Evolutionary conservation across 225 moss, liverwort and hornwort species (phyloP), one percentile per base, ranked within the genome.

Genomic region (Straminergon stramineum): DNA sequence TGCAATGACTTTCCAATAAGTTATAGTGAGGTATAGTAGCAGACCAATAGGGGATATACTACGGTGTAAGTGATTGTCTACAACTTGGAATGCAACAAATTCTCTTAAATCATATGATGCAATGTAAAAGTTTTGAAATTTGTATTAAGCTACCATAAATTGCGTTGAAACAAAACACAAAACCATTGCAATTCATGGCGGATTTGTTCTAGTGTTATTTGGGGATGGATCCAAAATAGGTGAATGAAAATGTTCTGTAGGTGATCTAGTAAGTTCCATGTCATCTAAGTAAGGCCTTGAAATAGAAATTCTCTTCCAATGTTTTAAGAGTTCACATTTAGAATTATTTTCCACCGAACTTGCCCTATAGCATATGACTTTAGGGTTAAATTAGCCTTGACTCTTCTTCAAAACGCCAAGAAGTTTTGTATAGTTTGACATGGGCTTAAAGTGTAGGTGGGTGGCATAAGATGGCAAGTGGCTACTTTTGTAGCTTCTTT

Each of bases 361-460:
- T 74, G 4, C 17, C 17, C 1, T 11, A 0, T 7, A 30, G 11
- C 48, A 26, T 5, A 41, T 71, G 26, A 71, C 8, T 67, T 35
- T 3, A 20, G 11, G 11, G 3, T 67, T 11, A 18, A 19, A 67
- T 35, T 35, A 22, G 7, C 15, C 26, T 26, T 15, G 9, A 71
- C 11, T 41, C 5, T 26, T n/a, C 3, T 41, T 71, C 3, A 45
- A 73, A 28, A 15, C 16, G 17, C 6, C 8, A 28, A 28, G 1
- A 0, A 1, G 1, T 28, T 27, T 16, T 73, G 27, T 5, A 17
- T 28, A 17, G 17, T 74, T 45, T 1, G 0, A 26, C 3, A 17
- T 73, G 17, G 73, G 17, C 3, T 11, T 1, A 43, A 43, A 41
- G 5, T 27, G 0, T 3, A 28, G 9, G 6, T 0, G 2, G 10